These are phyloP conservation scores for Exophiala xenobiotica DNA, from an alignment of 2,329 filamentous ascomycete species.

Conservation along the genomic window DNA sequence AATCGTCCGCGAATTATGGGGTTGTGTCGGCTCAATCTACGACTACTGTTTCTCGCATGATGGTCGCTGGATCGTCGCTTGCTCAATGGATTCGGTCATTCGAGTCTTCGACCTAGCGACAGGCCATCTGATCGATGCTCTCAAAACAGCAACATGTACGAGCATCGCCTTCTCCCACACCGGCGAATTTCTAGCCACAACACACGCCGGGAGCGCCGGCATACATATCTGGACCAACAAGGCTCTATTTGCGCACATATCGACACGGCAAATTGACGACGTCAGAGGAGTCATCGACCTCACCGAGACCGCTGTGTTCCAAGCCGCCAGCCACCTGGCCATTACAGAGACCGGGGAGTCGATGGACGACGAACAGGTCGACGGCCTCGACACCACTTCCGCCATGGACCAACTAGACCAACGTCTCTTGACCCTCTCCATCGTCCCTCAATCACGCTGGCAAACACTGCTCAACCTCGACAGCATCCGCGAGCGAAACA, in stretches of 20 bases:
- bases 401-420: slow-evolving; percentile 73
- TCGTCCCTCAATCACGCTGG: slow-evolving; percentile 89
- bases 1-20: slow-evolving; percentile 90
- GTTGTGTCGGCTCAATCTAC: slow-evolving; percentile 69
- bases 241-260: slow-evolving; percentile 82
- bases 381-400: slow-evolving; percentile 48
- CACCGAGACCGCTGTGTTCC: slow-evolving; percentile 62
- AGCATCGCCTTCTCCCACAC: slow-evolving; percentile 84
- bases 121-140: slow-evolving; percentile 89
- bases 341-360: slow-evolving; percentile 53
- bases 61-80: slow-evolving; percentile 88
- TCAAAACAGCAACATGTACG: slow-evolving; percentile 77
- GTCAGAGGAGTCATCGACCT: slow-evolving; percentile 66
- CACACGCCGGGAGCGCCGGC: slow-evolving; percentile 76
- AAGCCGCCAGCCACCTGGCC: slow-evolving; percentile 72
- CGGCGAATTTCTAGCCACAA: slow-evolving; percentile 91
- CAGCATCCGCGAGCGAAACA: slow-evolving; percentile 85
- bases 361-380: slow-evolving; percentile 48
- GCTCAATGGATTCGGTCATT: slow-evolving; percentile 75
- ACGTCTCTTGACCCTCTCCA: slow-evolving; percentile 81
- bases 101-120: slow-evolving; percentile 95
- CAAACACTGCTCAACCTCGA: slow-evolving; percentile 92
- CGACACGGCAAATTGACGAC: slow-evolving; percentile 80
- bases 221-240: slow-evolving; percentile 97
- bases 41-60: slow-evolving; percentile 89